Evolutionary conservation across 2,329 filamentous ascomycete species (phyloP), one percentile per base, ranked within the genome.

Genomic region (Colletotrichum tanaceti): DNA sequence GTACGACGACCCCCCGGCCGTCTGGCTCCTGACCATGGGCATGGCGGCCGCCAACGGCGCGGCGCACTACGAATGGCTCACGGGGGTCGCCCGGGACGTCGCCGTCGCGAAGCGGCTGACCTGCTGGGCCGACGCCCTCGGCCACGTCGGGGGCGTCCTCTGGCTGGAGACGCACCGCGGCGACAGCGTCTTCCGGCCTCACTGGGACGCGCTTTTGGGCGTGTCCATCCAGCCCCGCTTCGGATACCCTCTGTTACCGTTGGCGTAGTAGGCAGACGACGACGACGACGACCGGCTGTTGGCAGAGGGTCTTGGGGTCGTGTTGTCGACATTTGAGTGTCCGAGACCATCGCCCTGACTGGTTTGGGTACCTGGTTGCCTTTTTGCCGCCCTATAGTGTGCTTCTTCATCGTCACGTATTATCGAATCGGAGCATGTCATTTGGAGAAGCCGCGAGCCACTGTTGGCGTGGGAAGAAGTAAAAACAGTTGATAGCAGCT

Each of bases 21-120:
- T 83, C 3, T 86, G 84, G 84, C 55, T 82, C n/a, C 52, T 80
- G 2, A 74, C 79, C 0, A 72, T 84, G 39, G 82, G 82, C 1
- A 75, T 85, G 72, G 76, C 77, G 2, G 77, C 80, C 2, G 75
- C 79, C 0, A 67, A 65, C 3, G 74, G 74, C 1, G 75, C 76
- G 18, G 20, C 63, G 2, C 67, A 79, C 7, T 62, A 75, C 18
- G 61, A 71, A 9, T 79, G 76, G 76, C 78, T 82, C 6, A 54
- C 39, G 2, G 70, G 73, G 1, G 69, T 71, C 55, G 76, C 79
- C 14, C 35, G 52, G 10, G 49, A 69, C 3, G 13, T 39, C 1
- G 63, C 44, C 13, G n/a, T 28, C 5, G 32, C 63, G 0, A 20
- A 67, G 4, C 44, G 43, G 1, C 14, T 72, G 3, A 9, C 49